Evolutionary conservation across 768 basidiomycete species (phyloP), one percentile per base, ranked within the genome.

Genomic region (Russula dissimulans): DNA sequence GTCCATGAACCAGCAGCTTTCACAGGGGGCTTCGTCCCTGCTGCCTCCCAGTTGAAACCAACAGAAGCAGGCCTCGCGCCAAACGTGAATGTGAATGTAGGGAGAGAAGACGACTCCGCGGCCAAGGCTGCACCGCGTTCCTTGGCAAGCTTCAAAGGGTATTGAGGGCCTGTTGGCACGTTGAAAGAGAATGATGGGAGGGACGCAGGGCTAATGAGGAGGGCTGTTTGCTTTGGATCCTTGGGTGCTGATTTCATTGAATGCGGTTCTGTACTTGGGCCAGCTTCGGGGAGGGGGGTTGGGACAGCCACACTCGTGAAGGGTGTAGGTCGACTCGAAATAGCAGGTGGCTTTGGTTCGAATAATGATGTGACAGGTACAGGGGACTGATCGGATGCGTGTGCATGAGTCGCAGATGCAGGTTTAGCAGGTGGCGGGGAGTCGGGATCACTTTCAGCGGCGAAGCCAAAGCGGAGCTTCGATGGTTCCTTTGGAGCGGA

Each of bases 401-500:
- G 53, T 26, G 39, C 44, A 34, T 49, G 48, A 15, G 38, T 31
- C 54, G 50, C 41, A 36, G 26, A 49, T 39, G 15, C 57, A 4
- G 59, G 8, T 34, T 50, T 59, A 18, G 57, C 48, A 47, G 64
- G 26, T 6, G 56, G 56, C 22, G 56, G 43, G 9, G 59, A 48
- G 47, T 48, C 59, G n/a, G 60, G 17, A 50, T 66, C 60, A 10
- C 41, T 48, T 56, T 85, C 86, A 3, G 81, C 78, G 49, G 83
- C 81, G 70, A 86, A 81, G 65, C 87, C 87, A 66, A 78, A 86
- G 31, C 89, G 81, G 58, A 91, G 76, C 68, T 89, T 90, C 60
- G 89, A 89, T 2, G 89, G 87, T 57, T 87, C 86, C 68, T 84
- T 87, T 1, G 89, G 89, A 9, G 79, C 78, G 31, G 76, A 81